A percentile compares a stretch with the other conserved stretches of the same genome.
Conservation (phyloP, 2,329 filamentous ascomycete genomes). For the Pseudogymnoascus sp. region DNA sequence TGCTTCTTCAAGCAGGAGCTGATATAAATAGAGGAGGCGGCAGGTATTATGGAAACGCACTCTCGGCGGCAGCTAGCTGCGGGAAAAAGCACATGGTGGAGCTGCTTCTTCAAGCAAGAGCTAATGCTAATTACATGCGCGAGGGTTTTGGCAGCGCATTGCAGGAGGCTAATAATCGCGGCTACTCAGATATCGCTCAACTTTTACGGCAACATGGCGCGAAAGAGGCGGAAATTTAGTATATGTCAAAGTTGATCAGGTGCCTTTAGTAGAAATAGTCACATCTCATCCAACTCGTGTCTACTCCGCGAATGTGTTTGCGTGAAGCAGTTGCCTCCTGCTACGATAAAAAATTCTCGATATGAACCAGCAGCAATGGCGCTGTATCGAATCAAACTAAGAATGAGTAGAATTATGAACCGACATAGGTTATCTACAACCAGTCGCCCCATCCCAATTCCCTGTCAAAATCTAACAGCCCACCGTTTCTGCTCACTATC, state of each 20-base stretch:
- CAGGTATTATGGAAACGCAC: background rate
- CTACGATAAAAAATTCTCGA: background rate
- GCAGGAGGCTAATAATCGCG: background rate
- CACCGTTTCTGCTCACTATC: background rate
- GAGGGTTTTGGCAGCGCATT: background rate
- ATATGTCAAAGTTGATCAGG: background rate
- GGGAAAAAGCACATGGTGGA: constrained; percentile 13
- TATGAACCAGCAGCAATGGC: background rate
- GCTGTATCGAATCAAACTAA: background rate
- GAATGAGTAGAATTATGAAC: background rate
- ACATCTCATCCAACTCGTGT: background rate
- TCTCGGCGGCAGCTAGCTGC: constrained; percentile 10
- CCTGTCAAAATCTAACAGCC: background rate
- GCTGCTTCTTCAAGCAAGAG: constrained; percentile 12
- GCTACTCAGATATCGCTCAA: background rate
- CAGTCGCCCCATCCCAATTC: background rate
- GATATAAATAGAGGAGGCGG: background rate
- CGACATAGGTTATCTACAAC: background rate
- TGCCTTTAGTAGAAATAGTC: background rate
- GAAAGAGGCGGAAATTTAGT: background rate
- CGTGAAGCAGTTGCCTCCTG: background rate
- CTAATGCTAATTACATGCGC: constrained; percentile 10
- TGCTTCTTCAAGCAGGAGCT: constrained; percentile 11
- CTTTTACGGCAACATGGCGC: background rate
- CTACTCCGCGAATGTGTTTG: background rate